Evolutionary conservation across 2,329 filamentous ascomycete genomes (phyloP).

Genomic region (Grosmannia penicillata): DNA sequence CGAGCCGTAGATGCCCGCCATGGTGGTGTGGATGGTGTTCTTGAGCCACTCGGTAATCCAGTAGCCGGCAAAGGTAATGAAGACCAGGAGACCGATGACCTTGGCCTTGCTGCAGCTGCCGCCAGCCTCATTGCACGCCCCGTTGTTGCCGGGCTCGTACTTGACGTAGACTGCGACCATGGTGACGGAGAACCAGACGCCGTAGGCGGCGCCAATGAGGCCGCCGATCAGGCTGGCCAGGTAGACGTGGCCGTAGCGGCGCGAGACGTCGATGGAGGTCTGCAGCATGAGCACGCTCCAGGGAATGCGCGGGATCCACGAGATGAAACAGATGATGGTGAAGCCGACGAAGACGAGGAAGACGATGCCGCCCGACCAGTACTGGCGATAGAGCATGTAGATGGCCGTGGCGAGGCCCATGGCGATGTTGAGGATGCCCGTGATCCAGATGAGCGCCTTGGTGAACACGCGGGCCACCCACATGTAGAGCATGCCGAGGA

Average conservation of each 20-base stretch:
- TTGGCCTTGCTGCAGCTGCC: constrained; percentile 58
- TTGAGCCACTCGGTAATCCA: constrained; percentile 93
- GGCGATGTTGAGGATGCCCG: constrained; percentile 74
- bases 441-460: constrained; percentile 86
- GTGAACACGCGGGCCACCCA: constrained; percentile 62
- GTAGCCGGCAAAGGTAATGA: constrained; percentile 81
- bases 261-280: constrained; percentile 73
- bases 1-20: constrained; percentile 77
- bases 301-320: constrained; percentile 80
- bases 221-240: constrained; percentile 75
- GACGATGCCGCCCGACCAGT: constrained; percentile 75
- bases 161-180: constrained; percentile 75
- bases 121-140: constrained; percentile 33
- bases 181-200: constrained; percentile 75
- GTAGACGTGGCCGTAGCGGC: constrained; percentile 74
- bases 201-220: constrained; percentile 57
- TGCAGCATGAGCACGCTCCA: constrained; percentile 85
- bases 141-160: constrained; percentile 53
- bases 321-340: constrained; percentile 68
- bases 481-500: constrained; percentile 66
- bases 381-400: constrained; percentile 64
- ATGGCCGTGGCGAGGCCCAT: constrained; percentile 75
- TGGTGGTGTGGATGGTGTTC: constrained; percentile 78
- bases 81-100: constrained; percentile 73
- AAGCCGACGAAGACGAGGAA: constrained; percentile 75